phyloP scores from a whole-genome alignment of 495 filamentous ascomycete genomes.

The Aspergillus mulundensis region DNA sequence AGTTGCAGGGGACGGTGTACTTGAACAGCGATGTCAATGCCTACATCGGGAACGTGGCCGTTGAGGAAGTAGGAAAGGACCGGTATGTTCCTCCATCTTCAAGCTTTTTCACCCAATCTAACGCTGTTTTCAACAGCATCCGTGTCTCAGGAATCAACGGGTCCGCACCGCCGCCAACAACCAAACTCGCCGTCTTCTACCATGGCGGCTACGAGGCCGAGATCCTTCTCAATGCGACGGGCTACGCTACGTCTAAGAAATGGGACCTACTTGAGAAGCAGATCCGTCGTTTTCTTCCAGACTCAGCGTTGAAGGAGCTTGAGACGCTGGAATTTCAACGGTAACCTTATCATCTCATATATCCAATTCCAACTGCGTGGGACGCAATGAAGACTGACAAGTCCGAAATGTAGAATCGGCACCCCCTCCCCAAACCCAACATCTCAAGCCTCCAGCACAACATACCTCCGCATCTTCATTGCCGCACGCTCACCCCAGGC shows the following conservation, averaged over 20 bases:
- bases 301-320: slow-evolving; percentile 12
- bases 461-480: slow-evolving; percentile 30
- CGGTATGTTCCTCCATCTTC: slow-evolving; percentile 15
- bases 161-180: slow-evolving; percentile 48
- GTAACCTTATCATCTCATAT: slow-evolving; percentile 3
- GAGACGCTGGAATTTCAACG: slow-evolving; percentile 31
- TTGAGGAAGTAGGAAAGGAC: slow-evolving; percentile 29
- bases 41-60: slow-evolving; percentile 33
- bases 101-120: background rate
- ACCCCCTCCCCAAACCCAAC: slow-evolving; percentile 20
- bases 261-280: slow-evolving; percentile 42
- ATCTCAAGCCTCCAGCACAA: slow-evolving; percentile 26
- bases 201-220: slow-evolving; percentile 45
- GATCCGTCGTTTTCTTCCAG: slow-evolving; percentile 20
- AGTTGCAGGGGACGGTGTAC: slow-evolving; percentile 52
- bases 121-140: slow-evolving; percentile 28
- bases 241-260: slow-evolving; percentile 39
- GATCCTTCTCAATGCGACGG: slow-evolving; percentile 35
- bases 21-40: slow-evolving; percentile 52
- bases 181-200: slow-evolving; percentile 50
- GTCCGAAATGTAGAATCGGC: slow-evolving; percentile 18
- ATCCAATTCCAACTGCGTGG: too few species aligned
- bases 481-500: slow-evolving; percentile 7
- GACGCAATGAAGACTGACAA: too few species aligned
- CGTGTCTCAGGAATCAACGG: slow-evolving; percentile 41